Percentiles rank a stretch among this genome's conserved stretches.
Conservation (phyloP, 176 grass and related monocot genomes). For the Triticum turgidum region DNA sequence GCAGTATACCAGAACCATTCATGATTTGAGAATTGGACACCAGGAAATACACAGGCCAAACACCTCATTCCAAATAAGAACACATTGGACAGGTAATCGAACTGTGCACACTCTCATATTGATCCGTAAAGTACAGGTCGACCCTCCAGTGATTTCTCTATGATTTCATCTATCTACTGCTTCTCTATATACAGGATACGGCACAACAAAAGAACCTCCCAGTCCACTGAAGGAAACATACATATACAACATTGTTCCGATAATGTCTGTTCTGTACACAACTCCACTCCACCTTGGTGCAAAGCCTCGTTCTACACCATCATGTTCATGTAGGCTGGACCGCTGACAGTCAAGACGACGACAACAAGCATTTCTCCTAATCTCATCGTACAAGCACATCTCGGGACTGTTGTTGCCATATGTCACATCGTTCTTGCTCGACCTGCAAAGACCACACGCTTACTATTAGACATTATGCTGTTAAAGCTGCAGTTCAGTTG, state of each 20-base stretch:
- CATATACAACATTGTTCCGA: not conserved
- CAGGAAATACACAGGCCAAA: not conserved
- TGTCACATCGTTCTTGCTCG: constrained; percentile 60
- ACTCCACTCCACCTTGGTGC: not conserved
- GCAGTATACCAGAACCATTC: no score
- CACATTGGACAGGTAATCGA: not conserved
- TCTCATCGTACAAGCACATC: constrained; percentile 48
- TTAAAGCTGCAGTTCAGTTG: not conserved
- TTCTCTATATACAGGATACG: not conserved
- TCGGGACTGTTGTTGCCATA: constrained; percentile 85
- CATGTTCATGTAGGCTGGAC: not conserved
- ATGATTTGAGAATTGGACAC: not conserved
- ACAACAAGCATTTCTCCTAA: not conserved
- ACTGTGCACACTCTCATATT: not conserved
- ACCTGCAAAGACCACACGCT: constrained; percentile 32
- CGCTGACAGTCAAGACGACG: not conserved
- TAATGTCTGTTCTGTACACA: not conserved
- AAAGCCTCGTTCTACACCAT: not conserved
- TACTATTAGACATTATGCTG: constrained; percentile 3
- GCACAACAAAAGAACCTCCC: not conserved
- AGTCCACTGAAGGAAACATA: not conserved
- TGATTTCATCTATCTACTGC: not conserved
- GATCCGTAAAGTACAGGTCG: not conserved
- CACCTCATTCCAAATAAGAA: not conserved
- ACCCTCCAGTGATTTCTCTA: not conserved